A percentile compares a stretch with the other conserved stretches of the same genome.
Evolutionary conservation across 495 filamentous ascomycete genomes (phyloP).

Genomic region (Hypoxylon fragiforme): DNA sequence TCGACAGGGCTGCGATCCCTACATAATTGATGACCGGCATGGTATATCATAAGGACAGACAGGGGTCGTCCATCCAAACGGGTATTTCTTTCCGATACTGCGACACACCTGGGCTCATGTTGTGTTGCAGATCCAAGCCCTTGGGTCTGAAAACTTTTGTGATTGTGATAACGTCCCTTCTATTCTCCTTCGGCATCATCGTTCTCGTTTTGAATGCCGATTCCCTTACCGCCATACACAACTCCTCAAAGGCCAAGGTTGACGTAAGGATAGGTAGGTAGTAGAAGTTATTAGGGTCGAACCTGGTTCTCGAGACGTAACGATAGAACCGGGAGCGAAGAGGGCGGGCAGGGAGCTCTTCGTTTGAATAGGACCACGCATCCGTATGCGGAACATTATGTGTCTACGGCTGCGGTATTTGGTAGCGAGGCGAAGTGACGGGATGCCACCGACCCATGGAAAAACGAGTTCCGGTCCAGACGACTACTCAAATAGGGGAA

Average conservation of each 20-base stretch:
- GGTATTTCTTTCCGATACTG: slow-evolving; percentile 15
- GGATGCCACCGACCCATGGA: slow-evolving; percentile 22
- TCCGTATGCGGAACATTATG: too few species aligned
- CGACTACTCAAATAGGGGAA: slow-evolving; percentile 24
- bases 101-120: slow-evolving; percentile 7
- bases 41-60: slow-evolving; percentile 8
- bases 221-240: background rate
- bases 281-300: too few species aligned
- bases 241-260: background rate
- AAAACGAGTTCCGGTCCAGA: slow-evolving; percentile 19
- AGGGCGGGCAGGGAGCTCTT: background rate
- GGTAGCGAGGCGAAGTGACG: slow-evolving; percentile 16
- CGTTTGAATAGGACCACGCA: slow-evolving; percentile 13
- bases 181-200: slow-evolving; percentile 10
- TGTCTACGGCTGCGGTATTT: slow-evolving; percentile 18
- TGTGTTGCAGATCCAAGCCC: slow-evolving; percentile 29
- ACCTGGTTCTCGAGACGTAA: too few species aligned
- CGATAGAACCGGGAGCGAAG: too few species aligned
- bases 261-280: background rate
- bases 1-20: slow-evolving; percentile 17
- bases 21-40: slow-evolving; percentile 21
- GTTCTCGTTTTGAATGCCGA: background rate
- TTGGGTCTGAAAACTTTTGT: slow-evolving; percentile 20
- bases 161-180: slow-evolving; percentile 2
- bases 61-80: slow-evolving; percentile 18